These are phyloP conservation scores for Akanthomyces muscarius DNA, from an alignment of 2,329 filamentous ascomycete species.

Conservation along the genomic window DNA sequence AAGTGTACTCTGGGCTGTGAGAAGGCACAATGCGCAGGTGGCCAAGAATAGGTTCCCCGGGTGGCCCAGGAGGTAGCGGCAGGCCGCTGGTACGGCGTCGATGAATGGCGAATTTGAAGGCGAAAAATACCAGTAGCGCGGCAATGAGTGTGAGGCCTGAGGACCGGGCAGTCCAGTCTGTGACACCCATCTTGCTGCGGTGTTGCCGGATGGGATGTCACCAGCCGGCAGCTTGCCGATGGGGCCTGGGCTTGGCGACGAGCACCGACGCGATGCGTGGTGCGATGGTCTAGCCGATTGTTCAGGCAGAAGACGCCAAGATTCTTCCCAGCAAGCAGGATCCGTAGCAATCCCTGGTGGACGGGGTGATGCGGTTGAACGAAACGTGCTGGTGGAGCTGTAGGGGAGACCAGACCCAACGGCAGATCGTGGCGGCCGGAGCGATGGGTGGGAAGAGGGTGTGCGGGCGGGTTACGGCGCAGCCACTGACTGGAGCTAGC, in stretches of 20 bases:
- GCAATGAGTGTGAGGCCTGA: background rate
- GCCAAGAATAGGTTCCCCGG: conserved; percentile 38
- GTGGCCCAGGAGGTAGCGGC: conserved; percentile 31
- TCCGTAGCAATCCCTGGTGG: background rate
- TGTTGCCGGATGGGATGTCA: background rate
- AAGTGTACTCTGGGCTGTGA: conserved; percentile 30
- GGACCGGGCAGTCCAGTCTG: background rate
- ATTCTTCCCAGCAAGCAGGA: background rate
- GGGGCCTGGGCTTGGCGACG: conserved; percentile 1
- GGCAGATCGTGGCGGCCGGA: background rate
- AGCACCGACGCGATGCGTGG: background rate
- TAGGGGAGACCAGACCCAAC: background rate
- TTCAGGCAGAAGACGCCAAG: background rate
- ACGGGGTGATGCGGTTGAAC: background rate
- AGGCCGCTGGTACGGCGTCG: conserved; percentile 12
- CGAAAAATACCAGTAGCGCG: conserved; percentile 12
- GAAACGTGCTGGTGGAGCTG: background rate
- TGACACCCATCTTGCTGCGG: background rate
- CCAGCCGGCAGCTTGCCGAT: conserved; percentile 1
- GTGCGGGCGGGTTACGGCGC: background rate
- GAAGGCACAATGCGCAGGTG: conserved; percentile 40
- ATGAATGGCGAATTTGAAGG: conserved; percentile 4
- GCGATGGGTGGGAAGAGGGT: background rate
- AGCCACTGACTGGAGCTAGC: background rate
- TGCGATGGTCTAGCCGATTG: background rate